Percentiles rank a stretch among this genome's conserved stretches.
Conservation (phyloP, 169 alveolate genomes). For the Eimeria necatrix region DNA sequence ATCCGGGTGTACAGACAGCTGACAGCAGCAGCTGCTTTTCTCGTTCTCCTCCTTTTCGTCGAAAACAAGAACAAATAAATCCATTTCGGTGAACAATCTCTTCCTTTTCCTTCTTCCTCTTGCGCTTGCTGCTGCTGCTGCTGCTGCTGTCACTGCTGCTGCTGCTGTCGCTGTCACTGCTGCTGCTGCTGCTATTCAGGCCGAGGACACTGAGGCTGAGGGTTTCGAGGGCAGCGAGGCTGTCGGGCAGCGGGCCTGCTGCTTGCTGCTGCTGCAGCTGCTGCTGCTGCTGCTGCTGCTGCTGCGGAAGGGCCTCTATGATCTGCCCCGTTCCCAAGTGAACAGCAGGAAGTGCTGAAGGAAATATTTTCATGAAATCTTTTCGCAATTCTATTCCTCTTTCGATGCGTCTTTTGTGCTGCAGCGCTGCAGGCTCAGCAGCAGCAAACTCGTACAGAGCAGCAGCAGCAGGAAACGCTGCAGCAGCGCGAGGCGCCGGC, state of each 20-base stretch:
- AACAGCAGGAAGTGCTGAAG: not conserved
- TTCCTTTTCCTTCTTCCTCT: not conserved
- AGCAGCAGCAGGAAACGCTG: not conserved
- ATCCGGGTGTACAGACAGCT: slow-evolving; percentile 41
- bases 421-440: not conserved
- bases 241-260: not conserved
- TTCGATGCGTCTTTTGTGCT: slow-evolving; percentile 14
- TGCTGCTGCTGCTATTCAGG: slow-evolving; percentile 14
- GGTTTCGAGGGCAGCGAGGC: not conserved
- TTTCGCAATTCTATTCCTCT: not conserved
- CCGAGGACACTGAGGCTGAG: slow-evolving; percentile 9
- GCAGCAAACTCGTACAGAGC: not conserved
- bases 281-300: not conserved
- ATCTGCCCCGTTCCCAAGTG: not conserved
- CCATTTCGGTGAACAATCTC: not conserved
- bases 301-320: not conserved
- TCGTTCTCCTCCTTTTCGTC: not conserved
- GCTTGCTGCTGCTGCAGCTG: not conserved
- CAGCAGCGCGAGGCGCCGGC: not conserved
- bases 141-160: slow-evolving; percentile 39
- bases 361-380: not conserved
- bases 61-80: not conserved
- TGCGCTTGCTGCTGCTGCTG: not conserved
- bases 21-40: slow-evolving; percentile 29
- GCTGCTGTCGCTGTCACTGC: slow-evolving; percentile 7